phyloP scores from a whole-genome alignment of 441 rosid species.

The Iberis amara region DNA sequence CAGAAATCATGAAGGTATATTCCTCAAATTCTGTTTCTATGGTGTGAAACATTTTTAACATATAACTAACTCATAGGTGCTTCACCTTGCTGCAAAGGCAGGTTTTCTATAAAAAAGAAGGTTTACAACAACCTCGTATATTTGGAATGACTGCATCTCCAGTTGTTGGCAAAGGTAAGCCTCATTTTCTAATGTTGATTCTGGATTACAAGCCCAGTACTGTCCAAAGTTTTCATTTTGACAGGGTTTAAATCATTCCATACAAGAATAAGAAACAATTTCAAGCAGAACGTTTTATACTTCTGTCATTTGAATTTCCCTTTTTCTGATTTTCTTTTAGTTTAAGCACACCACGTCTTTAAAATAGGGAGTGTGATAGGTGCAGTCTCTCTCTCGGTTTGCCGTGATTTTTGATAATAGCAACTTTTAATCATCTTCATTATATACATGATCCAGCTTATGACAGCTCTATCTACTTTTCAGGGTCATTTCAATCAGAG shows the following conservation, averaged over 20 bases:
- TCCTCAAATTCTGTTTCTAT: conserved; percentile 22
- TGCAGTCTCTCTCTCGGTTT: background rate
- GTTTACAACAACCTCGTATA: conserved; percentile 60
- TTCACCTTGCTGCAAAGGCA: conserved; percentile 37
- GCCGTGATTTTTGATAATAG: conserved; percentile 10
- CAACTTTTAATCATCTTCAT: conserved; percentile 18
- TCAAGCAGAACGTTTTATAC: conserved; percentile 7
- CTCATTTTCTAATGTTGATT: conserved; percentile 14
- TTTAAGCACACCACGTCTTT: background rate
- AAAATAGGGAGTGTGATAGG: background rate
- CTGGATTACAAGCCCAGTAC: conserved; percentile 10
- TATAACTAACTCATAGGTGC: conserved; percentile 7
- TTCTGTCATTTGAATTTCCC: background rate
- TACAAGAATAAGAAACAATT: background rate
- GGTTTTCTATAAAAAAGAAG: conserved; percentile 62
- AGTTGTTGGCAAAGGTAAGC: conserved; percentile 80
- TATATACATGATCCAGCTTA: conserved; percentile 8
- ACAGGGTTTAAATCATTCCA: conserved; percentile 1
- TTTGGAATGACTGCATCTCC: conserved; percentile 99
- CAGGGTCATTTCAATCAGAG: conserved; percentile 73
- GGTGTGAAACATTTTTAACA: conserved; percentile 17
- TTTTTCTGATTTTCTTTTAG: conserved; percentile 1
- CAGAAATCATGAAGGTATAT: conserved; percentile 83
- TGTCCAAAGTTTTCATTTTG: background rate
- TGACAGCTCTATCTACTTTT: conserved; percentile 30